Evolutionary conservation across 1,284 basidiomycete genomes (phyloP), one percentile per base, ranked within the genome.

Genomic region (Phellopilus nigrolimitatus): DNA sequence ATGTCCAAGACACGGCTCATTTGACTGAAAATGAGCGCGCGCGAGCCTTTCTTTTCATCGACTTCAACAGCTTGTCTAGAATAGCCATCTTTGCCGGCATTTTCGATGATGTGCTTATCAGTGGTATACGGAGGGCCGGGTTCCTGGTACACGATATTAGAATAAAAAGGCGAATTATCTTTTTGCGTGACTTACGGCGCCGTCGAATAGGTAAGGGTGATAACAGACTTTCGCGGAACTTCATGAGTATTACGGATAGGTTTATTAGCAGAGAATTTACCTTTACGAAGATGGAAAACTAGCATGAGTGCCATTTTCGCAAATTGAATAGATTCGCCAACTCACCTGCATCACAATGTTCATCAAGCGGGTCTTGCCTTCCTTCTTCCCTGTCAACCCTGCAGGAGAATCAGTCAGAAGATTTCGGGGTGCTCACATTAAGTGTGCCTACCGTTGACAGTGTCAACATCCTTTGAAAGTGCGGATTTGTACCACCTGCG

Each of bases 261-360:
- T 28, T 31, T 1, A 1, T 36, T 28, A 39, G 15, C 15, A 33
- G 24, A 13, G 15, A 5, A 2, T 39, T 36, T 46, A 61, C 62
- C 62, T 74, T 91, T 90, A 38, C 86, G 82, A 34, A 90, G 76
- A 78, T 80, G 60, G 4, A 51, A 8, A 36, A 53, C 49, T 40
- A 46, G n/a, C 22, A 12, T 34, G 17, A 27, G 43, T 41, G 24
- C 38, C 46, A 17, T 15, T 13, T 17, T 34, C n/a, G n/a, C n/a
- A 17, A 25, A 12, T 13, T 5, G 27, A 4, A 49, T 22, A 8
- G 12, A 5, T 25, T n/a, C 2, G 15, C 4, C 27, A 17, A 31
- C 80, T 56, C 50, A 92, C 78, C 76, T 99, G 97, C 97, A 99
- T 99, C 57, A 99, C 97, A 74, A 99, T 97, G 70, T 99, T 99